Base-by-base conservation (phyloP, 2,329 filamentous ascomycete genomes). In the Neonectria sp. region DNA sequence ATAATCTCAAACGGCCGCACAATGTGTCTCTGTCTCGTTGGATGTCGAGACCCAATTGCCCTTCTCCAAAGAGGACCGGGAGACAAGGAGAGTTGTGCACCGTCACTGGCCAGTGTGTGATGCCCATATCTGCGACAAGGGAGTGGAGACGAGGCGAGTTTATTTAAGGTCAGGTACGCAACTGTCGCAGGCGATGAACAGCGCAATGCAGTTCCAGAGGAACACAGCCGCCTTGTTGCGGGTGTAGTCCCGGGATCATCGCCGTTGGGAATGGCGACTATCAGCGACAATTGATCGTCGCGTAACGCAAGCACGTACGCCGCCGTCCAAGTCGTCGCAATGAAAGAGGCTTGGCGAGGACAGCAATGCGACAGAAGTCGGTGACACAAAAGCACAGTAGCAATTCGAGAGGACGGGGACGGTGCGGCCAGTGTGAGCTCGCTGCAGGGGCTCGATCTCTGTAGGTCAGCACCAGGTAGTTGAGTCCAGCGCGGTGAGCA, bases 1-100 rank as follows among this genome's bases (percentile, higher is more conserved):
- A 73, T 71, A 72, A 68, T 69, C 68, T 71, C 69, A 74, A 71
- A 74, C 69, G 53, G 69, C 68, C 72, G 72, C 71, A 70, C 70
- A 75, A 74, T 55, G 68, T 74, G 72, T 75, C 64, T 73, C 63
- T 67, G 43, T 55, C 60, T 61, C 64, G 53, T 27, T 60, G 46
- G 57, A 60, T 57, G 43, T 53, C 25, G 52, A 61, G 35, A 7
- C 21, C 24, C 48, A 56, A 65, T 60, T 65, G 45, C 63, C 57
- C 46, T 27, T 57, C 60, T 49, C 29, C 40, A 45, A 45, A 40
- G 21, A 43, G 27, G 24, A 46, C 31, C 52, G 51, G 40, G 58
- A 46, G 52, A 43, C 24, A 46, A 46, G 24, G 21, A 55, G 62
- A 24, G 56, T 46, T 53, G 45, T 37, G 49, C 15, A 15, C 45